These are phyloP conservation scores for Botrytis sinoallii DNA, from an alignment of 2,329 filamentous ascomycete genomes.

Conservation along the genomic window DNA sequence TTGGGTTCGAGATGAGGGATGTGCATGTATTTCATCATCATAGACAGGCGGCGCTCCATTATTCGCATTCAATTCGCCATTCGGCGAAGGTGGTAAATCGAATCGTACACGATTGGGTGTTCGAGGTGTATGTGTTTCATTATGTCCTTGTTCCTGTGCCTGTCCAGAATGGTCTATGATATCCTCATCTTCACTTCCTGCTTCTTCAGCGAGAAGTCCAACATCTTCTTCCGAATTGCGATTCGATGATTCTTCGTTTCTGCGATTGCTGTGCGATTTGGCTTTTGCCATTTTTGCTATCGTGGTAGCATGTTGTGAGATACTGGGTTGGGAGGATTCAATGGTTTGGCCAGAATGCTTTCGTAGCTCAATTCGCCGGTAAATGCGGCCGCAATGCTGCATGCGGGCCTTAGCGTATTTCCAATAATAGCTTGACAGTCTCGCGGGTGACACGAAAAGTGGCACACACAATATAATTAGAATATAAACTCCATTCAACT, in stretches of 20 bases:
- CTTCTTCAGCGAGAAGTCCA: constrained; percentile 39
- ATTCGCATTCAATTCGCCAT: neutral
- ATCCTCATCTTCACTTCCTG: constrained; percentile 35
- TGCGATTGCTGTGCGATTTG: constrained; percentile 37
- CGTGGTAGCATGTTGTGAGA: constrained; percentile 41
- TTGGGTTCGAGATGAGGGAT: constrained; percentile 33
- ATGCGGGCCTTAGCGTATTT: constrained; percentile 3
- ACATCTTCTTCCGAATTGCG: constrained; percentile 41
- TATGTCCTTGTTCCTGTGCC: constrained; percentile 13
- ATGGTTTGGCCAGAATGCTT: constrained; percentile 3
- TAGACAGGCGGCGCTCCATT: constrained; percentile 46
- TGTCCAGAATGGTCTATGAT: constrained; percentile 31
- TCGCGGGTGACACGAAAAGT: too few relatives aligned
- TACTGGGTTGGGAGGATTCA: neutral
- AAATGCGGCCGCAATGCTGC: constrained; percentile 9
- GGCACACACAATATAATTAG: too few relatives aligned
- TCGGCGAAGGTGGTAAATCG: constrained; percentile 32
- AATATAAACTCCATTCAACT: too few relatives aligned
- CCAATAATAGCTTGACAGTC: neutral
- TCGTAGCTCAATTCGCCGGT: neutral
- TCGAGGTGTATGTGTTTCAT: constrained; percentile 33
- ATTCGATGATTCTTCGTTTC: constrained; percentile 28
- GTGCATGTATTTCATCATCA: constrained; percentile 31
- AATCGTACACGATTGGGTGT: constrained; percentile 39
- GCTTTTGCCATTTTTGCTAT: constrained; percentile 45